These are phyloP conservation scores for Venturia asperata DNA, from an alignment of 2,329 filamentous ascomycete species.

Conservation along the genomic window DNA sequence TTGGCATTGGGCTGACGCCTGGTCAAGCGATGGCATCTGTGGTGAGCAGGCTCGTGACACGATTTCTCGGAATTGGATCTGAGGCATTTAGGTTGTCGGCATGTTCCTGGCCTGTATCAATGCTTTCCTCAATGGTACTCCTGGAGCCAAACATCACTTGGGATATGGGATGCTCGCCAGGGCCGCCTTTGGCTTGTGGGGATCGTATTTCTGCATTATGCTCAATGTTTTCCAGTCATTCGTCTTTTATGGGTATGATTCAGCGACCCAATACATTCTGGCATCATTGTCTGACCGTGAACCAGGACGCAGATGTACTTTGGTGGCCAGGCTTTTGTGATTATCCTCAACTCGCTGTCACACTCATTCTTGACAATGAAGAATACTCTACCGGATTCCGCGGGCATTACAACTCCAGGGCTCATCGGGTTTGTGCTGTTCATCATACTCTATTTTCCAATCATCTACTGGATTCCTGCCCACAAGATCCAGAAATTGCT, in stretches of 20 bases:
- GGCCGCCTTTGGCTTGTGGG: constrained; percentile 24
- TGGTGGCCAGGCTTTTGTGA: constrained; percentile 23
- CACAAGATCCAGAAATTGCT: constrained; percentile 22
- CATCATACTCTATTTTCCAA: constrained; percentile 22
- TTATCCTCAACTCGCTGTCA: constrained; percentile 24
- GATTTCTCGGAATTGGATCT: not conserved
- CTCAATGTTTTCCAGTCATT: constrained; percentile 24
- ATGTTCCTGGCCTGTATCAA: constrained; percentile 22
- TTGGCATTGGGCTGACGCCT: constrained; percentile 23
- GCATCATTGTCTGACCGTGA: not conserved
- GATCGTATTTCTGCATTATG: constrained; percentile 24
- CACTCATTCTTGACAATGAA: constrained; percentile 23
- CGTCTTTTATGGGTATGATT: constrained; percentile 20
- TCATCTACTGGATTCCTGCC: constrained; percentile 23
- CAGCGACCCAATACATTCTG: not conserved
- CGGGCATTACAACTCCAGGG: constrained; percentile 21
- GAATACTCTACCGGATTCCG: constrained; percentile 23
- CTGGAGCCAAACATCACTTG: constrained; percentile 21
- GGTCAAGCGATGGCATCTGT: constrained; percentile 19
- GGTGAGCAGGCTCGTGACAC: not conserved
- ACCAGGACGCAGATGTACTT: constrained; percentile 24
- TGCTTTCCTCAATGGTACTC: constrained; percentile 22
- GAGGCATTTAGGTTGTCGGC: constrained; percentile 17
- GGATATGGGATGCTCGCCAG: constrained; percentile 24
- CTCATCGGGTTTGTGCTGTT: constrained; percentile 23